These are phyloP conservation scores for Aspergillus sp. DNA, from an alignment of 2,329 filamentous ascomycete species.

Conservation along the genomic window DNA sequence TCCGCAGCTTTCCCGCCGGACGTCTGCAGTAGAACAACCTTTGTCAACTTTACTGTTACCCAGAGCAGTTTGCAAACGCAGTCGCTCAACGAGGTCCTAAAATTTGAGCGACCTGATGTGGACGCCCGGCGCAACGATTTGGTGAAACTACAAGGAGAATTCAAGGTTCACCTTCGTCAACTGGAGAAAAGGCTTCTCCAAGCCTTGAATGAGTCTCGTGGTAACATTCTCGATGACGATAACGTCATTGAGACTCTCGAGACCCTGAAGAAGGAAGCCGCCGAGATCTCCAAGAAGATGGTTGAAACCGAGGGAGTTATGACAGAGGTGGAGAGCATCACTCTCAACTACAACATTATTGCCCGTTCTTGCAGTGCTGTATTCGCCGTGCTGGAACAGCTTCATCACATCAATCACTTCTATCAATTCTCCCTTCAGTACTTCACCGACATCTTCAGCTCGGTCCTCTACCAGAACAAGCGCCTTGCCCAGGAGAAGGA, in stretches of 20 bases:
- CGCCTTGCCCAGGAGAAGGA: conserved; percentile 69
- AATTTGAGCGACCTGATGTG: conserved; percentile 94
- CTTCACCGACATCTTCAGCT: conserved; percentile 96
- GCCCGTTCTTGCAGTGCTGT: conserved; percentile 95
- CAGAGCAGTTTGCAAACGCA: conserved; percentile 98
- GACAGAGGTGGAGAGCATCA: conserved; percentile 95
- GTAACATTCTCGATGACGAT: conserved; percentile 97
- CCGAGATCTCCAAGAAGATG: conserved; percentile 95
- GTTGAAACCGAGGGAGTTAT: conserved; percentile 96
- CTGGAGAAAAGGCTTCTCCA: conserved; percentile 92
- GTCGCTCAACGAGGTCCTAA: conserved; percentile 94
- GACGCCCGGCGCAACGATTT: conserved; percentile 95
- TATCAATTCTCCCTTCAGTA: conserved; percentile 99
- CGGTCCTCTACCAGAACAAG: conserved; percentile 79
- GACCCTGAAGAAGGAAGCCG: conserved; percentile 95
- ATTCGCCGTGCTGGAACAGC: conserved; percentile 92
- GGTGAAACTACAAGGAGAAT: conserved; percentile 98
- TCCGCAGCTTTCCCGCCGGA: conserved; percentile 95
- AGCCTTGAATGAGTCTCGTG: conserved; percentile 93
- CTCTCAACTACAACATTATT: conserved; percentile 88
- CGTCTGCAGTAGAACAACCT: conserved; percentile 96
- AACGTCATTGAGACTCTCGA: conserved; percentile 97
- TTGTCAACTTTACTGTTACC: conserved; percentile 99
- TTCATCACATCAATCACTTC: conserved; percentile 98
- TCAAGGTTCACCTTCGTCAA: conserved; percentile 95